Evolutionary conservation across 441 rosid genomes (phyloP).

Genomic region (Flueggea neowawraea): DNA sequence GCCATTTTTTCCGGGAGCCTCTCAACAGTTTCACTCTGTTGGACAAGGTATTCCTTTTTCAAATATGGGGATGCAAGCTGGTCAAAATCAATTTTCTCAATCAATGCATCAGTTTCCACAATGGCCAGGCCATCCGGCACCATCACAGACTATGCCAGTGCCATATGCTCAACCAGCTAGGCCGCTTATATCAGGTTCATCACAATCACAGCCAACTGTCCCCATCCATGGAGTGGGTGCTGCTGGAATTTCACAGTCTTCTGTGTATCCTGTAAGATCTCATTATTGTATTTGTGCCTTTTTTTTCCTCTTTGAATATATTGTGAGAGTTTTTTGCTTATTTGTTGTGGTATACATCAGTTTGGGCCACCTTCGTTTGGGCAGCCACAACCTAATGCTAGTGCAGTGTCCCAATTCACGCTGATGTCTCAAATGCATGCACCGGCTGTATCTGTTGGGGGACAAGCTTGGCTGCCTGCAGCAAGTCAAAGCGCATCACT

Average conservation of each 20-base stretch:
- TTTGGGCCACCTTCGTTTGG: conserved; percentile 59
- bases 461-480: conserved; percentile 61
- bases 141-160: conserved; percentile 56
- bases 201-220: conserved; percentile 46
- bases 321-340: not conserved
- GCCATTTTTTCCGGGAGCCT: conserved; percentile 50
- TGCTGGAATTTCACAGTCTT: conserved; percentile 49
- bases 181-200: conserved; percentile 52
- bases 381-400: conserved; percentile 52
- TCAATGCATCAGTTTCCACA: conserved; percentile 67
- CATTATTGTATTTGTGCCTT: conserved; percentile 8
- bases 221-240: conserved; percentile 42
- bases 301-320: not conserved
- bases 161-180: conserved; percentile 59
- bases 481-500: conserved; percentile 48
- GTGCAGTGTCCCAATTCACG: conserved; percentile 47
- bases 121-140: conserved; percentile 57
- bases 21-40: conserved; percentile 72
- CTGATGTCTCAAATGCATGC: conserved; percentile 61
- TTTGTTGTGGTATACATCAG: conserved; percentile 35
- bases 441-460: conserved; percentile 35
- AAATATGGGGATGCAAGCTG: conserved; percentile 46
- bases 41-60: conserved; percentile 60
- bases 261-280: conserved; percentile 54
- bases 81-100: conserved; percentile 68